These are phyloP conservation scores for Phytophthora agathidicida DNA, from an alignment of 352 stramenopile species.

Conservation along the genomic window DNA sequence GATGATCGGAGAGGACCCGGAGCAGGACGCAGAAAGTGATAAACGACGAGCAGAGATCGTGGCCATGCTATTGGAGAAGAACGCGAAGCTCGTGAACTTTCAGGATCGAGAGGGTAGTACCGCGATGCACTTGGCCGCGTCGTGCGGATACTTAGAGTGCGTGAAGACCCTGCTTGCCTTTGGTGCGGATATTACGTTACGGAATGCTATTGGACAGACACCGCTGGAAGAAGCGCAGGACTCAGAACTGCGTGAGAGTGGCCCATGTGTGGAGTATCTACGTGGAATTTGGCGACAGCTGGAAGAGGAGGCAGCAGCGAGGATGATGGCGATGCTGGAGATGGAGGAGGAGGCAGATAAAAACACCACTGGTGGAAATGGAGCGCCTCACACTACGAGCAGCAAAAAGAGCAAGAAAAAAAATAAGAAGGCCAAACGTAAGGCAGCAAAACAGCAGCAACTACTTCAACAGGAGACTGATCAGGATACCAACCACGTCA, in stretches of 20 bases:
- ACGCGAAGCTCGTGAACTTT: conserved; percentile 75
- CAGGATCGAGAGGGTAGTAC: conserved; percentile 85
- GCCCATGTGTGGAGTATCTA: conserved; percentile 63
- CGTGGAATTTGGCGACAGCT: conserved; percentile 69
- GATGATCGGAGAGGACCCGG: conserved; percentile 79
- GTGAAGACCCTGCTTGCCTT: conserved; percentile 68
- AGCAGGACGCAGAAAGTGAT: conserved; percentile 54
- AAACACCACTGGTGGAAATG: conserved; percentile 3
- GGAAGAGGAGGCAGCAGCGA: conserved; percentile 76
- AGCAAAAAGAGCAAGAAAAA: conserved; percentile 77
- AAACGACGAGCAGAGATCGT: conserved; percentile 65
- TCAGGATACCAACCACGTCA: neutral
- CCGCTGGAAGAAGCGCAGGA: conserved; percentile 79
- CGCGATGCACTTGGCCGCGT: conserved; percentile 81
- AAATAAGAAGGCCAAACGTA: conserved; percentile 75
- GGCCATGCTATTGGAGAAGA: conserved; percentile 61
- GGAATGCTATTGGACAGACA: conserved; percentile 82
- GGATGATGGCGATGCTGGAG: conserved; percentile 87
- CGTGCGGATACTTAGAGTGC: conserved; percentile 75
- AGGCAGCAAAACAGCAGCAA: conserved; percentile 43
- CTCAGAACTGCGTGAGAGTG: conserved; percentile 63
- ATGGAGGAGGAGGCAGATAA: conserved; percentile 67
- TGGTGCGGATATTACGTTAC: conserved; percentile 77
- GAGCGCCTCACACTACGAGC: neutral
- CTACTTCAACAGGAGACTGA: conserved; percentile 17